Evolutionary conservation across 2,329 filamentous ascomycete genomes (phyloP), one percentile per base, ranked within the genome.

Genomic region (Beauveria varroae): DNA sequence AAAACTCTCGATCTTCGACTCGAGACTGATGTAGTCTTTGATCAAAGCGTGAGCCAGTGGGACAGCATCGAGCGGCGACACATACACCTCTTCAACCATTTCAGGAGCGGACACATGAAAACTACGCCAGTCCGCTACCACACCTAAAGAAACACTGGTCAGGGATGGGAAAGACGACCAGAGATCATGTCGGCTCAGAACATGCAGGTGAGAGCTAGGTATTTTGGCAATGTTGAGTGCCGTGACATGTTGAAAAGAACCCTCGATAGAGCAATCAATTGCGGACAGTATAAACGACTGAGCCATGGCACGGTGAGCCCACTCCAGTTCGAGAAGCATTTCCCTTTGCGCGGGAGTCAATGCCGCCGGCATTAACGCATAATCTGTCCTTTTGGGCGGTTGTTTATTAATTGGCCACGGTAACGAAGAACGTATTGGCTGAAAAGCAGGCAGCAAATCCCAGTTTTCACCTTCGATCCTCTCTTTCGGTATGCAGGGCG

Each of bases 261-360:
- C 65, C 5, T 75, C 74, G 10, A 60, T 54, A 18, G 72, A 69
- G 63, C 87, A 87, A 67, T 89, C 85, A 26, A 86, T 81, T 49
- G 89, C 71, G 1, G 85, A 81, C 53, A 89, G 80, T 65, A 86
- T 81, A 65, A 87, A 90, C 1, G 86, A 87, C 54, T 86, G 82
- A 52, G 90, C 76, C 68, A 90, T 86, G 20, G 86, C 86, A 58
- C 82, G 77, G 65, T 90, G 86, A 7, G 86, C 86, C 84, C 86
- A 89, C 57, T 86, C 82, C 3, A 85, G 83, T 69, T 90, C 86
- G 43, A 87, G 73, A 1, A 90, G 72, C 83, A 88, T 86, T 70
- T 89, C 86, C 57, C 81, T 84, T 69, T 90, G 88, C n/a, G 82
- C 77, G 62, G 77, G 78, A 1, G 81, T 83, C n/a, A 89, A 78